Base-by-base conservation (phyloP, 257 asterid species). In the Eustoma russellianum region DNA sequence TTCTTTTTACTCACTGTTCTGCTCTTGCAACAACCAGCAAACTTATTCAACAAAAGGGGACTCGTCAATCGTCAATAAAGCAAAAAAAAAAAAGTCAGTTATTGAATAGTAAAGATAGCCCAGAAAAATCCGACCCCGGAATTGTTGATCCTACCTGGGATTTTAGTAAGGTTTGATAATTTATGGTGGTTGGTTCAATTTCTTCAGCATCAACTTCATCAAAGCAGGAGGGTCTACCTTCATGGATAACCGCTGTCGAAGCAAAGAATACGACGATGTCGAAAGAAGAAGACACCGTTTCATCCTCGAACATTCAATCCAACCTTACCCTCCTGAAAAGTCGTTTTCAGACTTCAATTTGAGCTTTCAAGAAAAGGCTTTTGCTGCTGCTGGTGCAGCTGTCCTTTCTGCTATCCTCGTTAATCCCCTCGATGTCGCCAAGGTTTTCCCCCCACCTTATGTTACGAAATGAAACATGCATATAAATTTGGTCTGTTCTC, bases 371-470 rank as follows among this genome's bases (percentile, higher is more conserved):
- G 93, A 90, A 57, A 78, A 96, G 70, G 87, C 96, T 5, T 55
- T 78, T 35, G 73, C 96, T 30, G 96, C 95, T 50, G 96, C 82
- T 49, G 96, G 85, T 19, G 86, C 94, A 57, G 94, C 94, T 51
- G 66, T 86, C 55, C 63, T 83, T 57, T 83, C 96, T 48, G 91
- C 93, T 30, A 57, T 86, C 63, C 57, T 90, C 54, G 88, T 83
- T 55, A 86, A 90, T 72, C 98, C 95, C 59, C 97, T 88, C 40
- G 97, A 88, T 65, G 93, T 87, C 45, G 89, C 82, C 41, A 83
- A 83, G 94, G 96, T 74, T 19, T 34, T 12, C 30, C 30, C 3
- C 30, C 30, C 2, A 24, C 30, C 30, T 24, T 24, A 24, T 24
- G 2, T 24, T 24, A 2, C 3, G 30, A 24, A 24, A 24, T 24